Percentiles rank a stretch among this genome's conserved stretches.
phyloP scores from a whole-genome alignment of 441 rosid species.

The Syzygium syzygioides region DNA sequence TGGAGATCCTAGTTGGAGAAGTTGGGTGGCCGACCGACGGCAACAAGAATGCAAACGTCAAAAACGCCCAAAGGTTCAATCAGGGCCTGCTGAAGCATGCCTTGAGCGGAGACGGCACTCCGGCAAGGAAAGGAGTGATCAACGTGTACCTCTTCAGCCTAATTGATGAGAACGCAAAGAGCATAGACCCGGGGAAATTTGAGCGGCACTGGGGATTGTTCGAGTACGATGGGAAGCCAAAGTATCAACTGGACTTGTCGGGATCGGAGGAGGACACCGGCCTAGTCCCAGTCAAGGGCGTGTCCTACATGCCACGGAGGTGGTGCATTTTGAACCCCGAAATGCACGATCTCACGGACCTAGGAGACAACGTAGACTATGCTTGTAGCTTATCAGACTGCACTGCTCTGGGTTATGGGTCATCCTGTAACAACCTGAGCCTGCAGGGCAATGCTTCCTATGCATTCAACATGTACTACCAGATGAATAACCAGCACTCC shows the following conservation, averaged over 20 bases:
- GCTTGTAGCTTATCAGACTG: constrained; percentile 39
- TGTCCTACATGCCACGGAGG: constrained; percentile 15
- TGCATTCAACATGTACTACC: constrained; percentile 45
- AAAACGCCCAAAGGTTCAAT: constrained; percentile 32
- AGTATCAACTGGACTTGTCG: constrained; percentile 27
- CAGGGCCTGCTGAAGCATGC: constrained; percentile 29
- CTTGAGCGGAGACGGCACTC: constrained; percentile 30
- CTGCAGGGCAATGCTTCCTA: constrained; percentile 34
- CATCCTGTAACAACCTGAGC: constrained; percentile 27
- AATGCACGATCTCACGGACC: constrained; percentile 9
- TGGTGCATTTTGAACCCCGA: constrained; percentile 33
- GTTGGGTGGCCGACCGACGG: constrained; percentile 67
- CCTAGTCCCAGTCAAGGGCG: constrained; percentile 23
- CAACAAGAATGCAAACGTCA: constrained; percentile 27
- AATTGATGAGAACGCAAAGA: constrained; percentile 34
- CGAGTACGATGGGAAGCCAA: constrained; percentile 36
- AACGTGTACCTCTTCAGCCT: constrained; percentile 33
- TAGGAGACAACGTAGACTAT: constrained; percentile 22
- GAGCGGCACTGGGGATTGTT: constrained; percentile 50
- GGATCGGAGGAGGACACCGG: constrained; percentile 21
- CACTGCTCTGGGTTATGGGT: constrained; percentile 34
- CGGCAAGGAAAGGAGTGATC: constrained; percentile 24
- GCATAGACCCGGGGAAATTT: constrained; percentile 32
- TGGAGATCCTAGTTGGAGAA: constrained; percentile 47
- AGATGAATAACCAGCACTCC: constrained; percentile 23